Evolutionary conservation across 345 rosid genomes (phyloP).

Genomic region (Cardamine chenopodiifolia): DNA sequence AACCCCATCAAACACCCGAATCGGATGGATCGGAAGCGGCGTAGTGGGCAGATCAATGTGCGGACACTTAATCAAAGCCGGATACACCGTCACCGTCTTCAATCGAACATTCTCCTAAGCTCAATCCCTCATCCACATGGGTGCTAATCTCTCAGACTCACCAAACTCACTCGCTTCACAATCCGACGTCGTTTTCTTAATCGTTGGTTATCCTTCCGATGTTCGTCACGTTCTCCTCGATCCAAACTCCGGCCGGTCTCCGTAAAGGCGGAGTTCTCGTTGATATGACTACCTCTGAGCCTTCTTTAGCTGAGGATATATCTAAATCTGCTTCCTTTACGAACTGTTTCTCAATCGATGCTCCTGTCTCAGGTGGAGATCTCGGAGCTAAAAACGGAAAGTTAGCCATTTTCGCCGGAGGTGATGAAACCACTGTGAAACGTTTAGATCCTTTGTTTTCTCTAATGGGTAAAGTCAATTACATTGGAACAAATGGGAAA

Average conservation of each 20-base stretch:
- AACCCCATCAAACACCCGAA: slow-evolving; percentile 64
- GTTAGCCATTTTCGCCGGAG: slow-evolving; percentile 78
- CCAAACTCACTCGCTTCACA: slow-evolving; percentile 66
- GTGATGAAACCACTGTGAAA: slow-evolving; percentile 53
- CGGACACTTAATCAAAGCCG: slow-evolving; percentile 73
- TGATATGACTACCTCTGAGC: slow-evolving; percentile 97
- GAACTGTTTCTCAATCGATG: slow-evolving; percentile 67
- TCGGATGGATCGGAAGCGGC: slow-evolving; percentile 96
- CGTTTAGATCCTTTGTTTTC: slow-evolving; percentile 61
- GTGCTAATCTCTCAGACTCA: slow-evolving; percentile 68
- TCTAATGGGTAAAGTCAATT: slow-evolving; percentile 71
- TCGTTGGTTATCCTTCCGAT: slow-evolving; percentile 92
- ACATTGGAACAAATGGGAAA: slow-evolving; percentile 81
- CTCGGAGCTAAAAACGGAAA: slow-evolving; percentile 71
- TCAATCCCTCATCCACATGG: slow-evolving; percentile 72
- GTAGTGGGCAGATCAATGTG: slow-evolving; percentile 91
- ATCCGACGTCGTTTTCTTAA: slow-evolving; percentile 87
- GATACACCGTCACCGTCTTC: slow-evolving; percentile 79
- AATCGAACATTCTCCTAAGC: slow-evolving; percentile 85
- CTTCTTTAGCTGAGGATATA: slow-evolving; percentile 81
- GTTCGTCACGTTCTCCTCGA: slow-evolving; percentile 82
- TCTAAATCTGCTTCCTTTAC: slow-evolving; percentile 55
- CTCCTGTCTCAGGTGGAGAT: slow-evolving; percentile 83
- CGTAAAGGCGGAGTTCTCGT: slow-evolving; percentile 74
- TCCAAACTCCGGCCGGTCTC: slow-evolving; percentile 72